Evolutionary conservation across 441 rosid genomes (phyloP).

Genomic region (Gossypium davidsonii): DNA sequence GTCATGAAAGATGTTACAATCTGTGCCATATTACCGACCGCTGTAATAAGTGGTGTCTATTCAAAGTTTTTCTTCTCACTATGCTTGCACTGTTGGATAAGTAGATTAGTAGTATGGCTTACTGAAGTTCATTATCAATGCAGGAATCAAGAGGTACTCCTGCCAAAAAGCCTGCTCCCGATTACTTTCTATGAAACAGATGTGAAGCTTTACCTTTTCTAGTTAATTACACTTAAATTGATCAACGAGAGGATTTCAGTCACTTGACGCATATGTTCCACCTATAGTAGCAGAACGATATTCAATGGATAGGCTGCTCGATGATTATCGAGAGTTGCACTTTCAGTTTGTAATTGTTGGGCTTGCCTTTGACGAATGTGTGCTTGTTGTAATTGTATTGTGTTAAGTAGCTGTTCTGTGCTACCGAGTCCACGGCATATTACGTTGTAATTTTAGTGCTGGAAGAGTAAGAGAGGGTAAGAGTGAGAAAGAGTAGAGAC

Average conservation of each 20-base stretch:
- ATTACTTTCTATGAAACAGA: conserved; percentile 63
- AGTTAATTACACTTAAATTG: conserved; percentile 1
- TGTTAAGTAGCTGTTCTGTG: conserved; percentile 3
- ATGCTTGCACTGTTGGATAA: background rate
- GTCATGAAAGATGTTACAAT: background rate
- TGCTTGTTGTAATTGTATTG: conserved; percentile 12
- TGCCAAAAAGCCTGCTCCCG: conserved; percentile 75
- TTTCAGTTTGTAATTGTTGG: conserved; percentile 7
- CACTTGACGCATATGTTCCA: conserved; percentile 9
- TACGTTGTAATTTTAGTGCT: conserved; percentile 1
- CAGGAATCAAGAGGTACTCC: conserved; percentile 89
- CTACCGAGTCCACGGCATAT: conserved; percentile 5
- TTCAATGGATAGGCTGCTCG: conserved; percentile 7
- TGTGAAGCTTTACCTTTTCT: conserved; percentile 11
- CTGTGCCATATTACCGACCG: background rate
- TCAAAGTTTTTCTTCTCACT: background rate
- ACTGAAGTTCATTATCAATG: conserved; percentile 18
- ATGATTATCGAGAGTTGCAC: conserved; percentile 8
- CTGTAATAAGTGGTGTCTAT: background rate
- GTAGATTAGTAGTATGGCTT: background rate
- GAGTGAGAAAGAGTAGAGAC: background rate
- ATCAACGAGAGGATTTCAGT: conserved; percentile 18
- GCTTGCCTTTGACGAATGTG: conserved; percentile 11
- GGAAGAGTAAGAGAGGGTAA: background rate
- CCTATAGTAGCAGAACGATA: conserved; percentile 6